Base-by-base conservation (phyloP, 2,329 filamentous ascomycete genomes). In the Neodidymelliopsis sp. region DNA sequence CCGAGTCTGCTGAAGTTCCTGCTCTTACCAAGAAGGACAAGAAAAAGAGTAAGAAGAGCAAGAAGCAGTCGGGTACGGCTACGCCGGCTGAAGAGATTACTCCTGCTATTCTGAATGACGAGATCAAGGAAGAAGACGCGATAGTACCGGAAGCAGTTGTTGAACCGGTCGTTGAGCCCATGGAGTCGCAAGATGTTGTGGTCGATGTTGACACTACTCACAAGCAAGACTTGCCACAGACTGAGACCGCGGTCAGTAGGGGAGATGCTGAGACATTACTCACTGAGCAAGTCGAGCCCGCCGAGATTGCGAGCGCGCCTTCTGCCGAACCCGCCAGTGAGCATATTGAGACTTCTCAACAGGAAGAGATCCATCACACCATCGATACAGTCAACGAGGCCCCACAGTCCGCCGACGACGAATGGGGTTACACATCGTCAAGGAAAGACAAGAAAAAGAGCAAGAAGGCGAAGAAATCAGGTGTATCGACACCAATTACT, bases 11-110 rank as follows among this genome's bases (percentile, higher is more conserved):
- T 8, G 7, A 12, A 10, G n/a, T 19, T n/a, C 20, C 35, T 15
- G 25, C 22, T 19, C 16, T 36, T 2, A 45, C 46, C 1, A 55
- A 53, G 25, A 53, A 55, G 7, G 45, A 48, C 6, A 59, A 60
- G 30, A 60, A 62, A 36, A 48, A 52, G 9, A 57, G 48, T 30
- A 65, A 65, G 44, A 55, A 54, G 36, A 65, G 56, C 43, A 49
- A 49, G 37, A 65, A 59, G 47, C 48, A 54, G 31, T 55, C 56
- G 24, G 58, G 34, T 2, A 6, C 27, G 12, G 36, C 30, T 30
- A 54, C 40, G 22, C 36, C 45, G 6, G 50, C 31, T 16, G 46
- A 42, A 8, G 45, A 44, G 12, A 18, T 23, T 6, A 13, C 15
- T 10, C 7, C 31, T 6, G 16, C 7, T 6, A 12, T 15, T n/a